phyloP scores from a whole-genome alignment of 2,329 filamentous ascomycete genomes.

The Aspergillus ustus region DNA sequence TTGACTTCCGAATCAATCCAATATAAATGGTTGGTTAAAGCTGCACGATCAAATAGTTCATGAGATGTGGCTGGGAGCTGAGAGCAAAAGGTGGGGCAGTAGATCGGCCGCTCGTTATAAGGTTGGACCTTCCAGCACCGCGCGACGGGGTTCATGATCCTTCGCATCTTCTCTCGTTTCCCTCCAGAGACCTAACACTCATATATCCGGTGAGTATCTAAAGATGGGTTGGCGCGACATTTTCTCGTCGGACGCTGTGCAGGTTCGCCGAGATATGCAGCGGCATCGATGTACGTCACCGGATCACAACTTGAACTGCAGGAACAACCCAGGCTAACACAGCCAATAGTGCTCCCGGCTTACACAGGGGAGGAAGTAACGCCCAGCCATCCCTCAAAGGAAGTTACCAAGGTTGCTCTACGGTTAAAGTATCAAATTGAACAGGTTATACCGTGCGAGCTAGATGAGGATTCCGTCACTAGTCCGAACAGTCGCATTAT shows the following conservation, averaged over 20 bases:
- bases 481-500: slow-evolving; percentile 84
- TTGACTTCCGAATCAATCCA: background rate
- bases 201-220: background rate
- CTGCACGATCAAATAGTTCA: background rate
- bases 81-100: slow-evolving; percentile 4
- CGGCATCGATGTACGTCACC: slow-evolving; percentile 47
- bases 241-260: slow-evolving; percentile 34
- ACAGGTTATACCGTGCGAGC: slow-evolving; percentile 85
- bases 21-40: background rate
- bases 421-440: slow-evolving; percentile 90
- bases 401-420: slow-evolving; percentile 88
- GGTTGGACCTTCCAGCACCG: background rate
- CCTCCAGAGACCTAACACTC: background rate
- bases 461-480: slow-evolving; percentile 76
- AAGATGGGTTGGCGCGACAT: slow-evolving; percentile 47
- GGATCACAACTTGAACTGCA: background rate
- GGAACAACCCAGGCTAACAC: slow-evolving; percentile 19
- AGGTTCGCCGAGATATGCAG: slow-evolving; percentile 42
- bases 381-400: slow-evolving; percentile 72
- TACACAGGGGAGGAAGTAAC: slow-evolving; percentile 47
- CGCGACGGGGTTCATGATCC: background rate
- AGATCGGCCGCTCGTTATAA: slow-evolving; percentile 6
- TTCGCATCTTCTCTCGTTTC: background rate
- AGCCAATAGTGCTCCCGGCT: slow-evolving; percentile 47
- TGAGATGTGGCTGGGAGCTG: slow-evolving; percentile 15